A percentile compares a stretch with the other conserved stretches of the same genome.
These are phyloP conservation scores for Leptographium wingfieldii DNA, from an alignment of 2,329 filamentous ascomycete species.

Conservation along the genomic window DNA sequence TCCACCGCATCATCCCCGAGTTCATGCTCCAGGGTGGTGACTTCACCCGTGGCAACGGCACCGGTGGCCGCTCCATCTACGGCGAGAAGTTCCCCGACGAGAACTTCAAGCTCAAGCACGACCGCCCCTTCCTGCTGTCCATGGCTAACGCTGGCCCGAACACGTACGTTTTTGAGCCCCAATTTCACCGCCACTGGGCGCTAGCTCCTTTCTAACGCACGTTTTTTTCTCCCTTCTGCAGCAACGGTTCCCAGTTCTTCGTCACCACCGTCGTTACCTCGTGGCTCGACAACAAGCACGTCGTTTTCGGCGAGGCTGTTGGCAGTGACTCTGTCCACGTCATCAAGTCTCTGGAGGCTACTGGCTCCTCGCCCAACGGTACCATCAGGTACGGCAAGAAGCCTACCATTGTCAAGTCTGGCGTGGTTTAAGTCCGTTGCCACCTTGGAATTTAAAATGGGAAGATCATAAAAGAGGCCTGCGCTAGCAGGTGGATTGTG, in stretches of 20 bases:
- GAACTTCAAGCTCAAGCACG: slow-evolving; percentile 74
- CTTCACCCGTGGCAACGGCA: slow-evolving; percentile 85
- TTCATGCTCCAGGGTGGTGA: slow-evolving; percentile 97
- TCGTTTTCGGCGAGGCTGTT: slow-evolving; percentile 69
- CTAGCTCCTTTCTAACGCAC: neutral
- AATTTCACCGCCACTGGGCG: neutral
- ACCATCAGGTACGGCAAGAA: slow-evolving; percentile 41
- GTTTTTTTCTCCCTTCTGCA: slow-evolving; percentile 23
- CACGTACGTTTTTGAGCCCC: slow-evolving; percentile 43
- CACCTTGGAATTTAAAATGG: neutral
- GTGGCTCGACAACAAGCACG: slow-evolving; percentile 74
- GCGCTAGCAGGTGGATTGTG: neutral
- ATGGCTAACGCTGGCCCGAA: slow-evolving; percentile 95
- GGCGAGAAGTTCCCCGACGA: slow-evolving; percentile 89
- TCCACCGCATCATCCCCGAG: slow-evolving; percentile 85
- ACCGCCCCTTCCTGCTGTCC: slow-evolving; percentile 65
- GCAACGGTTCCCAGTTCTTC: slow-evolving; percentile 98
- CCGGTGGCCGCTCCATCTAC: slow-evolving; percentile 88
- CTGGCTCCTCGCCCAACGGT: slow-evolving; percentile 38
- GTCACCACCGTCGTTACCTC: slow-evolving; percentile 84
- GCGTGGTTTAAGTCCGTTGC: slow-evolving; percentile 5
- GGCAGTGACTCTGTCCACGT: slow-evolving; percentile 34
- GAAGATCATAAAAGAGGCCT: neutral
- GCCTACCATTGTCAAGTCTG: slow-evolving; percentile 12
- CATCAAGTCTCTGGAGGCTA: slow-evolving; percentile 50